Evolutionary conservation across 495 filamentous ascomycete genomes (phyloP).

Genomic region (Lasiosphaeris hirsuta): DNA sequence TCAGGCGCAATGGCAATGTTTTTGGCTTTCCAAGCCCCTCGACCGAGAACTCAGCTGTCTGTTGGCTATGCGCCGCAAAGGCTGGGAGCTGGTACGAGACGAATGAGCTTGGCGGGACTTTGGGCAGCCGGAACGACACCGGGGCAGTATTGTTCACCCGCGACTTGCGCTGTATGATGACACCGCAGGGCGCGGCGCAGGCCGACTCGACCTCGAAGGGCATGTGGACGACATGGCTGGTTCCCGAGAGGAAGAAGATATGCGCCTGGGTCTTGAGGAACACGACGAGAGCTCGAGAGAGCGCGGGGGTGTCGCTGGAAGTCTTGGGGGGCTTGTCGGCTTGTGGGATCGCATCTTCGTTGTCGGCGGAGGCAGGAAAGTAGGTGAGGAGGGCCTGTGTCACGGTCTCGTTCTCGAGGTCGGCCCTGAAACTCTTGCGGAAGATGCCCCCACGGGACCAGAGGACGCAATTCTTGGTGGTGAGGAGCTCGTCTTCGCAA

Average conservation of each 20-base stretch:
- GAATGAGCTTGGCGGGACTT: conserved; percentile 77
- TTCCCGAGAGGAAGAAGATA: conserved; percentile 84
- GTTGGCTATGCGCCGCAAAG: conserved; percentile 37
- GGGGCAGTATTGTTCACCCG: conserved; percentile 37
- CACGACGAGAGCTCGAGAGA: conserved; percentile 76
- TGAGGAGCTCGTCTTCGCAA: conserved; percentile 79
- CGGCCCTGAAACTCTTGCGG: conserved; percentile 81
- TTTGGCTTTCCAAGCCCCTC: conserved; percentile 50
- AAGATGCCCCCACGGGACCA: conserved; percentile 88
- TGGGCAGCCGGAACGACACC: conserved; percentile 48
- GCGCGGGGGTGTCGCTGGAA: conserved; percentile 17
- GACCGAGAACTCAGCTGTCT: conserved; percentile 49
- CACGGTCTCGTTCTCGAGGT: conserved; percentile 80
- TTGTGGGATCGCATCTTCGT: conserved; percentile 1
- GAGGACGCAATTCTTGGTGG: conserved; percentile 77
- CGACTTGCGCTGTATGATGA: conserved; percentile 78
- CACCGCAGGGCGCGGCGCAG: conserved; percentile 73
- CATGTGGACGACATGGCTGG: conserved; percentile 85
- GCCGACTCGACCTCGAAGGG: conserved; percentile 91
- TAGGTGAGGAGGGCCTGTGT: conserved; percentile 78
- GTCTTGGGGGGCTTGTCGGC: conserved; percentile 1
- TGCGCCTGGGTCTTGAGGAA: conserved; percentile 92
- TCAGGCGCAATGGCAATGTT: conserved; percentile 43
- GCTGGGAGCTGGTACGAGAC: conserved; percentile 60
- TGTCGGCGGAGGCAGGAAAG: conserved; percentile 61